Evolutionary conservation across 306 rosid species (phyloP).

Genomic region (Crotalaria pallida): DNA sequence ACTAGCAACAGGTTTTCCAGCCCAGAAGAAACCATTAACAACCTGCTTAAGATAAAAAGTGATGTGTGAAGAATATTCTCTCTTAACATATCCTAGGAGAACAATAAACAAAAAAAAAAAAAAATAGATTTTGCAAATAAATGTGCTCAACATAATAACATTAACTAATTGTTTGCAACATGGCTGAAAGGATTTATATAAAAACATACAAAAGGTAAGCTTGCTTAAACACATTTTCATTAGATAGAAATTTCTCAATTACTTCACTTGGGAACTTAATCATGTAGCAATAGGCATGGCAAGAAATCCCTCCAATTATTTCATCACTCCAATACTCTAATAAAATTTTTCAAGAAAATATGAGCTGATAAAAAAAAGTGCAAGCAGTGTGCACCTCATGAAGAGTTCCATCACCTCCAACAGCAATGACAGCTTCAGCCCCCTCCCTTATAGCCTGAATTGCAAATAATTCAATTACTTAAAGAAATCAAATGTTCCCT

Average conservation of each 20-base stretch:
- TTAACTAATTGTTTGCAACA: not conserved
- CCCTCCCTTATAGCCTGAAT: slow-evolving; percentile 87
- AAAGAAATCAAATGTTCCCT: slow-evolving; percentile 24
- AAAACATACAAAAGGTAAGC: not conserved
- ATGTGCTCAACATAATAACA: not conserved
- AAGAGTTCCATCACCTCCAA: slow-evolving; percentile 98
- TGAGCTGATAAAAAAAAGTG: not conserved
- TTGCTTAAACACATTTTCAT: not conserved
- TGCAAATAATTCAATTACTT: slow-evolving; percentile 7
- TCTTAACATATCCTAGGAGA: not conserved
- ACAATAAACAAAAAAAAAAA: not conserved
- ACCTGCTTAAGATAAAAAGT: slow-evolving; percentile 49
- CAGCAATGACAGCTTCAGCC: slow-evolving; percentile 83
- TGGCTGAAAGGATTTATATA: no score
- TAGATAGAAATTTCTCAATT: slow-evolving; percentile 5
- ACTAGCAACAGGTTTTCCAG: slow-evolving; percentile 69
- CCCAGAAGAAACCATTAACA: slow-evolving; percentile 98
- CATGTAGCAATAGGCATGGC: not conserved
- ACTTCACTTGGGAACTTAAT: not conserved
- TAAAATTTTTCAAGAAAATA: not conserved
- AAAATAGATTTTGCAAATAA: not conserved
- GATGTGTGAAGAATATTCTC: not conserved
- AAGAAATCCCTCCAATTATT: not conserved
- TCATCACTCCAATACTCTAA: not conserved
- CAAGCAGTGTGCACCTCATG: slow-evolving; percentile 65